Evolutionary conservation across 176 grass and related monocot species (phyloP).

Genomic region (Bromus sterilis): DNA sequence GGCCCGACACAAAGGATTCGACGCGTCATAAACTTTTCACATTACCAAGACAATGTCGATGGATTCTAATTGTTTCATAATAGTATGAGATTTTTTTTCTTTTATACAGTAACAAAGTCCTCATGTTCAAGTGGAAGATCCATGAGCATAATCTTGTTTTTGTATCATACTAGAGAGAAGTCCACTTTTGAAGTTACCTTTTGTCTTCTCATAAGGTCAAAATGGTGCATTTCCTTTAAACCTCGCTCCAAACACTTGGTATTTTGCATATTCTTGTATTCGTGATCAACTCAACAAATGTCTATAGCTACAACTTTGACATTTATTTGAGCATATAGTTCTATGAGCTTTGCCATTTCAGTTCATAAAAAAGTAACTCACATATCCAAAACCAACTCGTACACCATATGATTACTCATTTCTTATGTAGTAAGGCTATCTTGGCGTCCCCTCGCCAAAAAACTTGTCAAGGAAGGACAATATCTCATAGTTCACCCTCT

Average conservation of each 20-base stretch:
- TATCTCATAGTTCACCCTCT: slow-evolving; percentile 46
- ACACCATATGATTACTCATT: background rate
- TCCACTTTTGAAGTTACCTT: too few species aligned
- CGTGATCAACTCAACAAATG: too few species aligned
- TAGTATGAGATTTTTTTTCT: background rate
- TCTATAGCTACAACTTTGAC: background rate
- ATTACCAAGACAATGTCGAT: too few species aligned
- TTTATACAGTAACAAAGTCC: background rate
- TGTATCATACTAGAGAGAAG: too few species aligned
- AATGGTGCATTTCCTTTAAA: background rate
- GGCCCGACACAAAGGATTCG: too few species aligned
- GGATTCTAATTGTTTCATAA: too few species aligned
- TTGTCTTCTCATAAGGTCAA: background rate
- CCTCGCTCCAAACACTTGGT: too few species aligned
- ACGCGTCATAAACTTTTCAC: too few species aligned
- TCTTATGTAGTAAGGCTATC: background rate
- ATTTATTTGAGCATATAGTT: slow-evolving; percentile 9
- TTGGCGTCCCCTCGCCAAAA: background rate
- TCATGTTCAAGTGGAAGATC: background rate
- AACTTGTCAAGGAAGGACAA: slow-evolving; percentile 38
- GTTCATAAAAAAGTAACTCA: background rate
- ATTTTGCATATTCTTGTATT: too few species aligned
- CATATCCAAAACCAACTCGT: background rate
- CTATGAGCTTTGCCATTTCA: background rate
- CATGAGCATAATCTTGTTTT: too few species aligned